Base-by-base conservation (phyloP, 495 filamentous ascomycete species). In the Aspergillus cristatus region DNA sequence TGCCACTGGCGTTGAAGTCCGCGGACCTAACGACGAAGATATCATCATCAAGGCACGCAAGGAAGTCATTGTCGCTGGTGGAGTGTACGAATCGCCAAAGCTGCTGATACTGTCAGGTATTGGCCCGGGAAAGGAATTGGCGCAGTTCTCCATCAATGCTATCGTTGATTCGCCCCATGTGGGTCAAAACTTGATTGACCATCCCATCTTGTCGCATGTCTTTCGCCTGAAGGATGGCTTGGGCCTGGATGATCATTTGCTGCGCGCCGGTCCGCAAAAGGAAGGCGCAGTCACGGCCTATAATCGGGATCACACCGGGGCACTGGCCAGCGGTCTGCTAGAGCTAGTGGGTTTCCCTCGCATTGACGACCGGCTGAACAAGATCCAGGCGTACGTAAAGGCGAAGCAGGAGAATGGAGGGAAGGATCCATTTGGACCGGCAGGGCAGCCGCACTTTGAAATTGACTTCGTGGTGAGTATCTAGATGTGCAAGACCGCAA, bases 91-190 rank as follows among this genome's bases (percentile, higher is more conserved):
- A 55, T 65, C 71, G 0, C 76, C 78, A 0, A 72, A 77, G 38
- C 50, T 83, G 2, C 67, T 84, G n/a, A 71, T 80, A 48, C 66
- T 79, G 1, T 72, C 63, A 1, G 79, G 81, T 8, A 61, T 84
- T 34, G 78, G 79, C 0, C 65, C 73, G 0, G 35, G 37, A 1
- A 41, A 32, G 0, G 63, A 76, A 24, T 65, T 84, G 1, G 10
- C 43, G 1, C 38, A 41, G 1, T 57, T 65, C 38, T 43, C 50
- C 16, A 78, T 81, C 30, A 43, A 62, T 1, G 51, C 74, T 0
- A 35, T 79, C 1, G 43, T 58, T 24, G 65, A 74, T 35, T 59
- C 73, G 0, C 71, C 74, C 0, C 71, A 70, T 14, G 77, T 82
- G 0, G 79, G 79, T 18, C 55, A 62, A 11, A 81, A 82, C 47